These are phyloP conservation scores for Bertia moriformis DNA, from an alignment of 2,329 filamentous ascomycete genomes.

Conservation along the genomic window DNA sequence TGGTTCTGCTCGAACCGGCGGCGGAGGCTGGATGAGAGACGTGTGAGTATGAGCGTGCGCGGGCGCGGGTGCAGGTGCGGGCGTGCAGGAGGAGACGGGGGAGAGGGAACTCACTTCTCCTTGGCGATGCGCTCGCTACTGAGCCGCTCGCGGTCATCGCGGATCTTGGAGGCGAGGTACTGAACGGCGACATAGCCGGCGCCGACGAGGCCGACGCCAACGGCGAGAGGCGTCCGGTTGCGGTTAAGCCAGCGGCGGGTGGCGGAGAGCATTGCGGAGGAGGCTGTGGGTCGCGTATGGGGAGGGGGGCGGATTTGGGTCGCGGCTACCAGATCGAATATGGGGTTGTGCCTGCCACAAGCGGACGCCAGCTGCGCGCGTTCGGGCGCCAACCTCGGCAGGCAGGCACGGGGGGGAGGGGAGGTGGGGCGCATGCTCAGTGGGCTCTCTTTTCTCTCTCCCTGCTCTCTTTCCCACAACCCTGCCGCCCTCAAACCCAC, in stretches of 20 bases:
- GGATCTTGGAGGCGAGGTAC: conserved; percentile 82
- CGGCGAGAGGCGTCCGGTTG: conserved; percentile 77
- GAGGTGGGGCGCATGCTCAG: too few species aligned
- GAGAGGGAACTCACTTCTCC: conserved; percentile 60
- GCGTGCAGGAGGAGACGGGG: conserved; percentile 2
- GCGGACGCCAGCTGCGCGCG: too few species aligned
- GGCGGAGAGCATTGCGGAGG: conserved; percentile 42
- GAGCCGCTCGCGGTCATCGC: conserved; percentile 89
- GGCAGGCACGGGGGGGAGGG: too few species aligned
- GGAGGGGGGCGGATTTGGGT: conserved; percentile 4
- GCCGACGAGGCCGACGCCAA: conserved; percentile 75
- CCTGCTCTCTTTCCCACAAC: too few species aligned
- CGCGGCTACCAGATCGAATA: too few species aligned
- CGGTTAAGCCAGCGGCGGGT: conserved; percentile 82
- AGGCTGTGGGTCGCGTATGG: conserved; percentile 2
- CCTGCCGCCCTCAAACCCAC: too few species aligned
- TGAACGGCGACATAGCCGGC: conserved; percentile 84
- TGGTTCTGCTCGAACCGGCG: conserved; percentile 97
- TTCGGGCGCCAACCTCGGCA: too few species aligned
- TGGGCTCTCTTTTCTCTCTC: too few species aligned
- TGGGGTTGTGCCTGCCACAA: too few species aligned
- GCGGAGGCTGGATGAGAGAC: conserved; percentile 49
- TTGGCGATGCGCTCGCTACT: conserved; percentile 88
- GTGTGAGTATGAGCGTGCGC: conserved; percentile 5
- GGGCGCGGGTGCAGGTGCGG: conserved; percentile 1